Evolutionary conservation across 225 moss, liverwort and hornwort genomes (phyloP), one percentile per base, ranked within the genome.

Genomic region (Polytrichum formosum): DNA sequence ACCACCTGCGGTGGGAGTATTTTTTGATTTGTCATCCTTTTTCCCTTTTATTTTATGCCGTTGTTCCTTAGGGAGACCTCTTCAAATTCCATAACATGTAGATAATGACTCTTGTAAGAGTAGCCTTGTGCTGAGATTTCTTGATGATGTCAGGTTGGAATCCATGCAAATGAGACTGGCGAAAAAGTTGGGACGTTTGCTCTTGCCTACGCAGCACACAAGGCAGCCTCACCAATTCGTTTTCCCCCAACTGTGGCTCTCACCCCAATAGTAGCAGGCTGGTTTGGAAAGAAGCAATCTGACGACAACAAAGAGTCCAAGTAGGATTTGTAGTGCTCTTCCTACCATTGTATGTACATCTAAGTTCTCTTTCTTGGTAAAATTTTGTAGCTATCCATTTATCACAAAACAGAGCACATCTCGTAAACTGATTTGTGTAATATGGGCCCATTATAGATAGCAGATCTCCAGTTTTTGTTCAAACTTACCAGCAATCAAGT

Each of bases 221-320:
- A 98, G 80, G 97, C 97, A 63, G 79, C 94, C 55, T 98, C 97
- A 6, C 97, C 97, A 17, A 90, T 98, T 54, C 92, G 97, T 19
- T 98, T 98, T 66, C 97, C 97, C 72, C 97, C 97, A 28, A 98
- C 97, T 2, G 97, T 98, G 53, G 94, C 94, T 23, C 94, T 98
- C 66, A 98, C 97, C 63, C 97, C 97, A 33, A 84, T 98, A 35
- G 97, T 98, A 55, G 97, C 97, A 33, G 66, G 85, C 61, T 94
- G 91, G 94, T 94, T 98, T 65, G 90, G 92, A 37, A 93, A 93
- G 83, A 94, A 92, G 70, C 56, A 78, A 18, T 75, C 66, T 6
- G 78, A 63, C 22, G 76, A 53, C 4, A 69, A 73, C 0, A 63
- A 56, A 17, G 75, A 82, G 7, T 70, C 82, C 17, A 64, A 81